Evolutionary conservation across 352 stramenopile genomes (phyloP).

Genomic region (Globisporangium perplexum): DNA sequence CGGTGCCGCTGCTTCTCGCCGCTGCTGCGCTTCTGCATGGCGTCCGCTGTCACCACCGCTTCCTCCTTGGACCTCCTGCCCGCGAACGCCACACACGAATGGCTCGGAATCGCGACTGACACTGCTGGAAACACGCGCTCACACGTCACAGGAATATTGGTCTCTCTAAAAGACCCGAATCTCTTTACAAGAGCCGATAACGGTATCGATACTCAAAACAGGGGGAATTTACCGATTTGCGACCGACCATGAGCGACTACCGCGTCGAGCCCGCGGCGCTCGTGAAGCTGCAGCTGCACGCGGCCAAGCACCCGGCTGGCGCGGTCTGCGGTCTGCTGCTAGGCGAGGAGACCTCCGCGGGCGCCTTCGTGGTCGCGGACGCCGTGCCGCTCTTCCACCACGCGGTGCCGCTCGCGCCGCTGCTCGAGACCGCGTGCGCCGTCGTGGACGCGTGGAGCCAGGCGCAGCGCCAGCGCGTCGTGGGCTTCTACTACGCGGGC

Average conservation of each 20-base stretch:
- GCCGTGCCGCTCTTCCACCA: slow-evolving; percentile 79
- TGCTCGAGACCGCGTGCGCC: slow-evolving; percentile 59
- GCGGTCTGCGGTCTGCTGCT: slow-evolving; percentile 54
- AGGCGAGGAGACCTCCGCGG: slow-evolving; percentile 33
- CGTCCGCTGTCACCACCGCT: not conserved
- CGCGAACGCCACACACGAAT: too few relatives aligned
- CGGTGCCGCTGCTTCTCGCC: slow-evolving; percentile 13
- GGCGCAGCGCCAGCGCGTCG: slow-evolving; percentile 44
- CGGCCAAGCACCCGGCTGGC: slow-evolving; percentile 43
- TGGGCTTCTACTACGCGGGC: slow-evolving; percentile 60
- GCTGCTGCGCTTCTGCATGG: slow-evolving; percentile 24
- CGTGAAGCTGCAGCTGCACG: slow-evolving; percentile 74
- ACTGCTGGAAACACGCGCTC: not conserved
- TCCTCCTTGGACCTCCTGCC: not conserved
- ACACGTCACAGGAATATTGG: not conserved
- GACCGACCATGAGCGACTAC: slow-evolving; percentile 63
- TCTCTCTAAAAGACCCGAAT: slow-evolving; percentile 16
- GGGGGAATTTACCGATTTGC: not conserved
- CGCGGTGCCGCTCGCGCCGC: slow-evolving; percentile 52
- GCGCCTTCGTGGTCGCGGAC: slow-evolving; percentile 39
- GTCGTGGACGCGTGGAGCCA: slow-evolving; percentile 60
- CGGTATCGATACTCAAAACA: not conserved
- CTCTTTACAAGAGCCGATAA: slow-evolving; percentile 20
- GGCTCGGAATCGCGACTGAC: not conserved
- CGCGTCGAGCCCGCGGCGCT: slow-evolving; percentile 50